Percentiles rank a stretch among this genome's conserved stretches.
Evolutionary conservation across 495 filamentous ascomycete species (phyloP).

Genomic region (Aspergillus diversus): DNA sequence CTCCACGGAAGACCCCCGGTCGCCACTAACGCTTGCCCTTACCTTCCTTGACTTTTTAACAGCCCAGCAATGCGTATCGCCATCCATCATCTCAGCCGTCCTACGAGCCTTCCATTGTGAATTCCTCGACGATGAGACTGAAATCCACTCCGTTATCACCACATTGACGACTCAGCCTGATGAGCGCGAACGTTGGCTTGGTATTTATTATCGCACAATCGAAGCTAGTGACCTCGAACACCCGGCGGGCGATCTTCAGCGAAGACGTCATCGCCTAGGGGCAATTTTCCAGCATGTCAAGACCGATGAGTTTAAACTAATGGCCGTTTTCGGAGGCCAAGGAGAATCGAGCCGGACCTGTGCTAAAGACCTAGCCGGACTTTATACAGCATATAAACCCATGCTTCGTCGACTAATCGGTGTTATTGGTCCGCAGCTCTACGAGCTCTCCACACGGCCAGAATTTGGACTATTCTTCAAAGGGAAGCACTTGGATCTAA

Average conservation of each 20-base stretch:
- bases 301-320: conserved; percentile 19
- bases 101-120: conserved; percentile 17
- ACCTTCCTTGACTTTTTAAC: conserved; percentile 19
- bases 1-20: neutral
- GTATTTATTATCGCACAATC: conserved; percentile 24
- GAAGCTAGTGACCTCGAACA: conserved; percentile 3
- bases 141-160: conserved; percentile 28
- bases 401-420: conserved; percentile 23
- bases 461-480: conserved; percentile 18
- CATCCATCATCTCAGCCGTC: conserved; percentile 7
- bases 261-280: neutral
- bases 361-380: conserved; percentile 24
- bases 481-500: conserved; percentile 23
- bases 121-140: conserved; percentile 23
- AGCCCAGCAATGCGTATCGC: neutral
- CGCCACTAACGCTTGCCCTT: conserved; percentile 16
- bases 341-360: conserved; percentile 29
- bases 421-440: conserved; percentile 22
- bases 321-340: conserved; percentile 34
- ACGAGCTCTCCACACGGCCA: conserved; percentile 16
- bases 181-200: conserved; percentile 19
- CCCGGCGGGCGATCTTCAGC: neutral
- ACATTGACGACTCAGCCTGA: neutral
- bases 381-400: conserved; percentile 26
- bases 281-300: conserved; percentile 24